A percentile compares a stretch with the other conserved stretches of the same genome.
Evolutionary conservation across 2,329 filamentous ascomycete genomes (phyloP).

Genomic region (Magnaporthiopsis incrustans): DNA sequence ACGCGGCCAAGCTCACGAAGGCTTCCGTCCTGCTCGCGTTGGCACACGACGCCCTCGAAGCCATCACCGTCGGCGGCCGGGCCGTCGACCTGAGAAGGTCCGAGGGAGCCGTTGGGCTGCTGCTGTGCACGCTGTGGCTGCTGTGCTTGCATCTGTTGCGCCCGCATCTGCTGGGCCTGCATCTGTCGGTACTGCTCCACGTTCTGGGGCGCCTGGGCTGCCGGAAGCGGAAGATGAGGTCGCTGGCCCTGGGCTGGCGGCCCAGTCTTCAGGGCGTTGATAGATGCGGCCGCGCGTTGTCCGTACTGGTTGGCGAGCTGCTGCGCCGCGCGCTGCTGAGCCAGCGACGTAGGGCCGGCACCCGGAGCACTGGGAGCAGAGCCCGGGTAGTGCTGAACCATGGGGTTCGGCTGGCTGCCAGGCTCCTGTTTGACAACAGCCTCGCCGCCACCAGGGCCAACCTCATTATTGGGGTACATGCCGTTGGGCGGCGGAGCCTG

Average conservation of each 20-base stretch:
- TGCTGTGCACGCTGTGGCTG: conserved; percentile 24
- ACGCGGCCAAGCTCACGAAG: conserved; percentile 48
- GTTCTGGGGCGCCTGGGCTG: conserved; percentile 7
- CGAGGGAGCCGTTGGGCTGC: conserved; percentile 33
- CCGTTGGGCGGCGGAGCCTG: conserved; percentile 19
- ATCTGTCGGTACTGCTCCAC: conserved; percentile 16
- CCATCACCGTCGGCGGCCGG: conserved; percentile 50
- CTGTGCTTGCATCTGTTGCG: conserved; percentile 15
- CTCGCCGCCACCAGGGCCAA: conserved; percentile 34
- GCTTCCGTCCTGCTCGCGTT: conserved; percentile 44
- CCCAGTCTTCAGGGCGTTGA: conserved; percentile 51
- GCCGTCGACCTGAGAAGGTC: conserved; percentile 66
- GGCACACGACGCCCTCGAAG: conserved; percentile 52
- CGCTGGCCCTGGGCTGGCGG: conserved; percentile 16
- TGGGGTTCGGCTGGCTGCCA: conserved; percentile 34
- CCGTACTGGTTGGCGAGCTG: conserved; percentile 55
- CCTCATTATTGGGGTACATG: conserved; percentile 16
- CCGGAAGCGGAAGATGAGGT: conserved; percentile 10
- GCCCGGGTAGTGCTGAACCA: conserved; percentile 20
- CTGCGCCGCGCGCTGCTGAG: conserved; percentile 41
- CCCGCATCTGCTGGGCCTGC: conserved; percentile 20
- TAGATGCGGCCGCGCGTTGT: conserved; percentile 55
- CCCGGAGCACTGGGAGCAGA: conserved; percentile 11
- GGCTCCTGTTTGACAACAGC: conserved; percentile 40
- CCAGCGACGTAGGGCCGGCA: conserved; percentile 21